phyloP scores from a whole-genome alignment of 352 stramenopile genomes.

The Phytophthora fragariaefolia region DNA sequence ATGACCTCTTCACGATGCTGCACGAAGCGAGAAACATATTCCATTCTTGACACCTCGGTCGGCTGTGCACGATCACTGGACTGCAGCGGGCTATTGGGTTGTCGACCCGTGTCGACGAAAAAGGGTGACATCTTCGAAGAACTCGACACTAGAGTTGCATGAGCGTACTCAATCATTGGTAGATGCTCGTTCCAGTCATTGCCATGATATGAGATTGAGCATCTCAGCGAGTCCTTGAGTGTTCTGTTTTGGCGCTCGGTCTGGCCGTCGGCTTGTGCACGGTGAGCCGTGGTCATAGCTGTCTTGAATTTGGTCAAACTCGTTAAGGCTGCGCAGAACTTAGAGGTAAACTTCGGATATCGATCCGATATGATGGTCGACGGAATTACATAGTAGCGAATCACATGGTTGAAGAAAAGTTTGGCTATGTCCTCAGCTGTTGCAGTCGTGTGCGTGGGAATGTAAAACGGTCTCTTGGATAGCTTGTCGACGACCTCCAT shows the following conservation, averaged over 20 bases:
- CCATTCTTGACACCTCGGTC: background rate
- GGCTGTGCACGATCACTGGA: background rate
- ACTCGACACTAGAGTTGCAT: too few species aligned
- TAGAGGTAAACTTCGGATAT: slow-evolving; percentile 8
- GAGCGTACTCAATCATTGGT: too few species aligned
- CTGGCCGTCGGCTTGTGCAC: slow-evolving; percentile 5
- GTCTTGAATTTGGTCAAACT: slow-evolving; percentile 1
- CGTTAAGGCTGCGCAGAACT: slow-evolving; percentile 1
- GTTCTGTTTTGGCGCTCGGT: background rate
- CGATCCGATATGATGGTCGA: slow-evolving; percentile 5
- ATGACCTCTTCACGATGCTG: too few species aligned
- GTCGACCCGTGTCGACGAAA: too few species aligned
- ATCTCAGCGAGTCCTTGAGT: background rate
- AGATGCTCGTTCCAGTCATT: too few species aligned
- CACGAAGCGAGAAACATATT: background rate
- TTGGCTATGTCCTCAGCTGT: slow-evolving; percentile 5
- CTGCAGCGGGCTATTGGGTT: background rate
- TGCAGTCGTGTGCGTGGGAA: slow-evolving; percentile 1
- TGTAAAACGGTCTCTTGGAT: slow-evolving; percentile 23
- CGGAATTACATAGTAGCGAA: slow-evolving; percentile 3
- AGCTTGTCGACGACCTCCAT: slow-evolving; percentile 30
- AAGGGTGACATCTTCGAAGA: too few species aligned
- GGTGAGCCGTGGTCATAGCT: slow-evolving; percentile 7
- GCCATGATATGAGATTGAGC: slow-evolving; percentile 3
- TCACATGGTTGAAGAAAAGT: slow-evolving; percentile 4